A percentile compares a stretch with the other conserved stretches of the same genome.
Evolutionary conservation across 1,284 basidiomycete species (phyloP).

Genomic region (Microbotryum silenes-acaulis): DNA sequence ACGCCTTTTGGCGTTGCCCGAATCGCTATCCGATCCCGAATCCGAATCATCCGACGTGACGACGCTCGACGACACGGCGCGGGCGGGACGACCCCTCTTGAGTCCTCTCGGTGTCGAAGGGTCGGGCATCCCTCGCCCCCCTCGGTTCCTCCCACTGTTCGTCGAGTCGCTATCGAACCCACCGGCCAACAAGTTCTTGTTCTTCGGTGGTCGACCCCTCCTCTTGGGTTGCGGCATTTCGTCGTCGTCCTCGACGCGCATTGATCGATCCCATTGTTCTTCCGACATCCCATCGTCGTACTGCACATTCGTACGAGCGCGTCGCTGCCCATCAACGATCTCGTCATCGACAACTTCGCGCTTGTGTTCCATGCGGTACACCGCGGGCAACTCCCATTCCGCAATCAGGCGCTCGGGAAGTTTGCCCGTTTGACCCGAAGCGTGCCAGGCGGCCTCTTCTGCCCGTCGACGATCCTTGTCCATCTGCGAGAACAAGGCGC

Average conservation of each 20-base stretch:
- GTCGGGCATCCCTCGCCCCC: too few species aligned
- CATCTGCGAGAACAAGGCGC: conserved; percentile 69
- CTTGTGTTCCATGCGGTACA: conserved; percentile 71
- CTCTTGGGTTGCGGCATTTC: conserved; percentile 8
- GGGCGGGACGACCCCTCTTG: conserved; percentile 3
- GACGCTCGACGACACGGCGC: neutral
- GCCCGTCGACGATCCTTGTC: conserved; percentile 73
- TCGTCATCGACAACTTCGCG: conserved; percentile 54
- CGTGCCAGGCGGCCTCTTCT: conserved; percentile 62
- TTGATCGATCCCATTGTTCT: conserved; percentile 67
- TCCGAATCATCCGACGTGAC: neutral
- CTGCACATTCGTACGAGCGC: conserved; percentile 72
- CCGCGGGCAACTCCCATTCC: conserved; percentile 82
- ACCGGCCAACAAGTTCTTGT: neutral
- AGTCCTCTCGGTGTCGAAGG: neutral
- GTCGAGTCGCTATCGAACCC: conserved; percentile 7
- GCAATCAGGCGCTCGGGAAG: conserved; percentile 68
- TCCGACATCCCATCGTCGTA: conserved; percentile 93
- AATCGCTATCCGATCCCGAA: conserved; percentile 9
- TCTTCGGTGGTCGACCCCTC: conserved; percentile 4
- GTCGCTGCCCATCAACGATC: conserved; percentile 59
- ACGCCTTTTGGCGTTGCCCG: conserved; percentile 24
- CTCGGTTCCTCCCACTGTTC: conserved; percentile 8
- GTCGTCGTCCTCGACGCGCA: conserved; percentile 22
- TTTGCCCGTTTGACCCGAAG: conserved; percentile 53